phyloP scores from a whole-genome alignment of 2,329 filamentous ascomycete species.

The Sporothrix variecibatus region DNA sequence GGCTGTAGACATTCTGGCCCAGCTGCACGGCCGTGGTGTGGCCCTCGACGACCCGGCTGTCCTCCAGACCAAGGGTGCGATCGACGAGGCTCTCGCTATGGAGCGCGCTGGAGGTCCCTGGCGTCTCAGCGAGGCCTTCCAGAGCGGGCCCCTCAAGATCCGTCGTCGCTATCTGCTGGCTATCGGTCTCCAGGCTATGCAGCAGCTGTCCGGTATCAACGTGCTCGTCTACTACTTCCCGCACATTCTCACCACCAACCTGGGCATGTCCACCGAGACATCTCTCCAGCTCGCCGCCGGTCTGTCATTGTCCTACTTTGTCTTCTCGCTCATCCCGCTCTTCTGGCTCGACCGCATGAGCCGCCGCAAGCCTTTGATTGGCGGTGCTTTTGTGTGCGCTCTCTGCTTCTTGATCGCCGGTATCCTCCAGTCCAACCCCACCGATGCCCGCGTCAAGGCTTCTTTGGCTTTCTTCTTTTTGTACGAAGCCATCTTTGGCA shows the following conservation, averaged over 20 bases:
- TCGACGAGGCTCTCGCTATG: conserved; percentile 55
- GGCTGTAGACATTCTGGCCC: conserved; percentile 47
- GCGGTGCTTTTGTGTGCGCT: conserved; percentile 46
- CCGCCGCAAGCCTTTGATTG: conserved; percentile 35
- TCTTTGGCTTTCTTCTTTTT: conserved; percentile 48
- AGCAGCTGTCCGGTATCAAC: conserved; percentile 44
- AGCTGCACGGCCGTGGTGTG: conserved; percentile 38
- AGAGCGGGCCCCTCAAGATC: conserved; percentile 37
- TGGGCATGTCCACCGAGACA: conserved; percentile 29
- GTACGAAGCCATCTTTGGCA: conserved; percentile 55
- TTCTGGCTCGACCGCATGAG: conserved; percentile 33
- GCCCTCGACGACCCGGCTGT: neutral
- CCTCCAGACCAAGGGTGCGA: conserved; percentile 36
- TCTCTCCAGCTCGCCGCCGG: conserved; percentile 30
- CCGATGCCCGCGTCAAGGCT: conserved; percentile 41
- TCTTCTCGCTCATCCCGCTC: conserved; percentile 28
- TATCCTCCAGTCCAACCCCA: neutral
- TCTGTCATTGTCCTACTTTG: conserved; percentile 4
- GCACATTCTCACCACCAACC: conserved; percentile 29
- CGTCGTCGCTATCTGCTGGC: conserved; percentile 33
- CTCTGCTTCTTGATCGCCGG: neutral
- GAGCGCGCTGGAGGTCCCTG: conserved; percentile 44
- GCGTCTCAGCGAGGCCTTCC: neutral
- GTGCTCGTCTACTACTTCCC: conserved; percentile 31
- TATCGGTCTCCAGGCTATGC: conserved; percentile 38